These are phyloP conservation scores for Skeletonema grethae DNA, from an alignment of 108 stramenopile genomes.

Conservation along the genomic window DNA sequence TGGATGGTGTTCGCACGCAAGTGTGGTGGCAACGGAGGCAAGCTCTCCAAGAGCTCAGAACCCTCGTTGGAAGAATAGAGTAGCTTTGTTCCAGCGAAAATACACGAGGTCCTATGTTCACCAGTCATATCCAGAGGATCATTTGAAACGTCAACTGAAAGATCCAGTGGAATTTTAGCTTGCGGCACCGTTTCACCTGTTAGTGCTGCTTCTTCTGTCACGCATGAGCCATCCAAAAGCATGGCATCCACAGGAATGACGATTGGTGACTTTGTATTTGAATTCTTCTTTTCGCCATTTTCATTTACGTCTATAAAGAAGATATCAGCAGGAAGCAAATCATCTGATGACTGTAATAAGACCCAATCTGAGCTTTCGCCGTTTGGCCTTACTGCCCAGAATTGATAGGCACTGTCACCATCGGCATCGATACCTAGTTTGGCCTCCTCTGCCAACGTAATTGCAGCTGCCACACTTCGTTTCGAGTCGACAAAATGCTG, in stretches of 20 bases:
- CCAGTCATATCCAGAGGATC: slow-evolving; percentile 47
- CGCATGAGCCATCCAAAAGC: slow-evolving; percentile 55
- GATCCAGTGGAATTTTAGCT: slow-evolving; percentile 71
- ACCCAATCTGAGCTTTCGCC: slow-evolving; percentile 27
- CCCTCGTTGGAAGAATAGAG: slow-evolving; percentile 40
- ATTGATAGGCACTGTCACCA: slow-evolving; percentile 19
- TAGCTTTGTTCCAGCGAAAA: slow-evolving; percentile 75
- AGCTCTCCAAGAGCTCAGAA: slow-evolving; percentile 1
- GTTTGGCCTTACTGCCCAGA: slow-evolving; percentile 44
- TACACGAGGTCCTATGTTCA: slow-evolving; percentile 54
- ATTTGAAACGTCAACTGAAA: slow-evolving; percentile 5
- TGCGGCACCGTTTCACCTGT: slow-evolving; percentile 91
- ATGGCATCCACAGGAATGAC: slow-evolving; percentile 67
- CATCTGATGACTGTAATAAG: slow-evolving; percentile 16
- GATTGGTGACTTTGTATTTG: slow-evolving; percentile 1
- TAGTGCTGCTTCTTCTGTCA: slow-evolving; percentile 83
- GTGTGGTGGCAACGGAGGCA: slow-evolving; percentile 16
- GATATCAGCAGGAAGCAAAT: slow-evolving; percentile 68
- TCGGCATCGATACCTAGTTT: slow-evolving; percentile 33
- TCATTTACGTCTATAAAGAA: slow-evolving; percentile 26
- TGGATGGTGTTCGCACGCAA: neutral
- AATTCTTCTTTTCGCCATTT: neutral
- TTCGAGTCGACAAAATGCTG: slow-evolving; percentile 61
- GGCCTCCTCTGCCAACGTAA: slow-evolving; percentile 59
- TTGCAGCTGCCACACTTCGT: slow-evolving; percentile 44